Base-by-base conservation (phyloP, 768 basidiomycete species). In the Tricholoma bakamatsutake region DNA sequence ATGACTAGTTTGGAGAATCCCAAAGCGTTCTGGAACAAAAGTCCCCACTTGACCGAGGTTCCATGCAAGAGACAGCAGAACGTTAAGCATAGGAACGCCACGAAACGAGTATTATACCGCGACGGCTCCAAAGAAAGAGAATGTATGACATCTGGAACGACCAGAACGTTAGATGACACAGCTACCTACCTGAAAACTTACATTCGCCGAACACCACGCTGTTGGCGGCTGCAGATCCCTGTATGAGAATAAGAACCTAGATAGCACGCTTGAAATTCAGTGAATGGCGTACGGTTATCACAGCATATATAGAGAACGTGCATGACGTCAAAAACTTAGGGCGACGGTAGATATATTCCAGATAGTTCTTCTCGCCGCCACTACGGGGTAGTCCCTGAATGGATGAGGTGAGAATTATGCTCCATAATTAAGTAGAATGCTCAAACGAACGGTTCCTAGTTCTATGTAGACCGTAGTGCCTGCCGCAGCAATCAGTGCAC, bases 391-490 rank as follows among this genome's bases (percentile, higher is more conserved):
- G 72, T 17, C 81, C 85, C 84, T 88, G 54, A 52, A 49, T 54
- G 18, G 35, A 43, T 3, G 21, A 30, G 30, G 46, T 48, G 27
- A 48, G 46, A n/a, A 31, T 17, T 11, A 50, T 18, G 45, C 37
- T 3, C 15, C 8, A 27, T 30, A 27, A 24, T 24, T 24, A 3
- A 18, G n/a, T 42, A 11, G 21, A 50, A 49, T 17, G 45, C 40
- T 46, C n/a, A 17, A 37, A 58, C 76, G 58, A 56, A 87, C 87
- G 24, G 87, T 88, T 21, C 88, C 87, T 17, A 87, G 76, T 64
- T 89, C 88, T n/a, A 88, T 75, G 59, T 83, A 90, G 3, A 89
- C 87, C 0, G 80, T 76, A 2, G 86, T 86, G 4, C 88, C 88
- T 34, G 80, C 78, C 0, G 80, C 76, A 1, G 88, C 85, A 37